Evolutionary conservation across 257 asterid genomes (phyloP).

Genomic region (Salvia hispanica): DNA sequence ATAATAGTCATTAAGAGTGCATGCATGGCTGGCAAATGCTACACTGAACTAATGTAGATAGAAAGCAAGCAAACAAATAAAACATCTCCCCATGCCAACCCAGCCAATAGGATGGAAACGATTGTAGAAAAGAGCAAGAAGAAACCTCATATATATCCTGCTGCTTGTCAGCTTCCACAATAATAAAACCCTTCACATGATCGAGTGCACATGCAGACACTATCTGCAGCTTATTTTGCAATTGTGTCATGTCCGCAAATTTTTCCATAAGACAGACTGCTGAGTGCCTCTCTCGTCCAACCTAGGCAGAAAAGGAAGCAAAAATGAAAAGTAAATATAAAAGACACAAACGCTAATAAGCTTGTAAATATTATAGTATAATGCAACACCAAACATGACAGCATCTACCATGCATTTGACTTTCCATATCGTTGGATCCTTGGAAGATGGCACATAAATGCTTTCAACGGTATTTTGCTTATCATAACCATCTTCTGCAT

Average conservation of each 20-base stretch:
- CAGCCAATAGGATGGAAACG: not conserved
- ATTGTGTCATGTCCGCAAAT: conserved; percentile 57
- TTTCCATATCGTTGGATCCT: conserved; percentile 78
- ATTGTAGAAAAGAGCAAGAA: conserved; percentile 26
- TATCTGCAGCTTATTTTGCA: conserved; percentile 75
- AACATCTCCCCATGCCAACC: conserved; percentile 5
- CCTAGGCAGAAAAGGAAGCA: conserved; percentile 46
- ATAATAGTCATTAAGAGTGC: not conserved
- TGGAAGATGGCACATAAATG: conserved; percentile 45
- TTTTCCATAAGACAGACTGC: conserved; percentile 97
- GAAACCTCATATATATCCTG: conserved; percentile 76
- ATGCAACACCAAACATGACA: conserved; percentile 15
- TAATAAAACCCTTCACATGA: conserved; percentile 76
- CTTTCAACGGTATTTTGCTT: conserved; percentile 43
- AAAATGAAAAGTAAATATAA: conserved; percentile 22
- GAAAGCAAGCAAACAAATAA: not conserved
- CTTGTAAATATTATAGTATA: not conserved
- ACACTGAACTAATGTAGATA: conserved; percentile 17
- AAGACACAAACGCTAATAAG: not conserved
- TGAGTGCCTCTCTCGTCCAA: conserved; percentile 90
- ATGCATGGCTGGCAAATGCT: not conserved
- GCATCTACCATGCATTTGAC: conserved; percentile 90
- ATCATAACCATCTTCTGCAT: conserved; percentile 68
- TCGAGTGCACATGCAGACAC: conserved; percentile 86
- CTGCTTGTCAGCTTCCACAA: conserved; percentile 84